Evolutionary conservation across 768 basidiomycete species (phyloP), one percentile per base, ranked within the genome.

Genomic region (Mrakia blollopis): DNA sequence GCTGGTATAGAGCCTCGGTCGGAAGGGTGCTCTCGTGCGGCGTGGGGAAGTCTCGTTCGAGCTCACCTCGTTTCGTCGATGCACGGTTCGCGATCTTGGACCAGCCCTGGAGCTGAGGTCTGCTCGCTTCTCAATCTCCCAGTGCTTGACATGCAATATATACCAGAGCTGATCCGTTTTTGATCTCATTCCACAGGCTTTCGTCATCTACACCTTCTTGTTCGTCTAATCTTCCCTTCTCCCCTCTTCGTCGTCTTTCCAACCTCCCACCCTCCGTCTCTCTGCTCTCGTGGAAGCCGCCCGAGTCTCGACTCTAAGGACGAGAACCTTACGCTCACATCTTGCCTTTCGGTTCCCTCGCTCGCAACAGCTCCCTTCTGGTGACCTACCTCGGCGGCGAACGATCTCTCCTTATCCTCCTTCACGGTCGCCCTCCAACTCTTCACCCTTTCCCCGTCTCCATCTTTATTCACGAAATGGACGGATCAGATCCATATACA

Each of bases 401-500:
- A 81, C 88, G 97, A 28, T 94, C 93, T 0, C 87, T 99, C 8
- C 88, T 99, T 62, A 97, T 97, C 77, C 87, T 93, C 76, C 85
- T 98, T 0, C 94, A 98, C 79, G 96, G 96, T 0, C 88, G 97
- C 47, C 91, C 90, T 1, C 94, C 97, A 0, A 93, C 94, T 81
- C 87, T 87, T 28, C 92, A 94, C 39, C 88, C 93, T 8, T 95
- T 94, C 80, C 97, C 97, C 5, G 86, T 92, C 78, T 92, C 86
- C 80, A 83, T 94, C n/a, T 91, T 94, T 84, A 88, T 89, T 80
- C 86, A 86, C 41, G 94, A 95, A 79, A 89, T 98, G 47, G 97
- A 99, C 82, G 89, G 92, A 74, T 94, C 92, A 81, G 97, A 99
- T 83, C 97, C 97, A 5, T 91, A 95, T 83, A 93, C 91, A 3